Evolutionary conservation across 2,329 filamentous ascomycete genomes (phyloP).

Genomic region (Septoria linicola): DNA sequence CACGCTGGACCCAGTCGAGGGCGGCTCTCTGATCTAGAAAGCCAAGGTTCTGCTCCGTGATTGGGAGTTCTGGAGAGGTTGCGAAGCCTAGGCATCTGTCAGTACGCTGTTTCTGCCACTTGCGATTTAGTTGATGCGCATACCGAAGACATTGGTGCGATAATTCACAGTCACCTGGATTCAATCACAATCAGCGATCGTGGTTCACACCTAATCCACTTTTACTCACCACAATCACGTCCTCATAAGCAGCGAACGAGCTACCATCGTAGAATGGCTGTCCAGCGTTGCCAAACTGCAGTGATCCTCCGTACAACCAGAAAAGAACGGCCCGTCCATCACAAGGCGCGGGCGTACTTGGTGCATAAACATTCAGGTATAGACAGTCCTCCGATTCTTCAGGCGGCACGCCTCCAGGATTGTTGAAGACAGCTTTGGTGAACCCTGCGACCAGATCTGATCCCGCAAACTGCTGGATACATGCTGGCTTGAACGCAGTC

Average conservation of each 20-base stretch:
- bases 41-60: conserved; percentile 38
- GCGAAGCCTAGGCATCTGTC: conserved; percentile 37
- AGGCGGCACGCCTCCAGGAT: conserved; percentile 20
- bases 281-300: conserved; percentile 37
- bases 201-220: too few species aligned
- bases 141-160: conserved; percentile 33
- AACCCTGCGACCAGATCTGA: conserved; percentile 33
- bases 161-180: conserved; percentile 32
- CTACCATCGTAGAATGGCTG: conserved; percentile 35
- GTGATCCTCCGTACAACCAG: conserved; percentile 39
- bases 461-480: conserved; percentile 38
- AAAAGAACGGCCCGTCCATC: conserved; percentile 37
- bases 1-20: conserved; percentile 41
- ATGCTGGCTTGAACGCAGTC: conserved; percentile 34
- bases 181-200: too few species aligned
- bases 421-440: conserved; percentile 36
- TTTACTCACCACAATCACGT: conserved; percentile 38
- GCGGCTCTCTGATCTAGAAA: conserved; percentile 41
- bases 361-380: conserved; percentile 39
- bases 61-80: conserved; percentile 38
- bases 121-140: neutral
- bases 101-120: neutral
- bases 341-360: conserved; percentile 30
- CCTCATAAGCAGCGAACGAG: conserved; percentile 37
- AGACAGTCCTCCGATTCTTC: conserved; percentile 40